Conservation (phyloP, 345 rosid species). For the Citropsis articulata region DNA sequence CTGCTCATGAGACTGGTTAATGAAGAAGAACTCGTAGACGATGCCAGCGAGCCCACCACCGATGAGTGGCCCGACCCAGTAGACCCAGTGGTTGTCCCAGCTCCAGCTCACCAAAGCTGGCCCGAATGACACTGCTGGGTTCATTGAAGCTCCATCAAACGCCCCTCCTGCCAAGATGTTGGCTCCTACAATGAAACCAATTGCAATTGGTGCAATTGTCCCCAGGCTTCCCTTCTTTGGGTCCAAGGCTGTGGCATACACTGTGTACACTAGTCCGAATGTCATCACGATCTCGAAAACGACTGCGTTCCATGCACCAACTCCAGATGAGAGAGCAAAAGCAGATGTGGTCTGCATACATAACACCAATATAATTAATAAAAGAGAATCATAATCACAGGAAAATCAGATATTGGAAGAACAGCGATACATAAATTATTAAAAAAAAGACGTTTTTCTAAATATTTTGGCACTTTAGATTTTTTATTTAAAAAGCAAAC, state of each 20-base stretch:
- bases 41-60: slow-evolving; percentile 89
- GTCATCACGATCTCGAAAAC: slow-evolving; percentile 97
- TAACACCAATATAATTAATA: too few species aligned
- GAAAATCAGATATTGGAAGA: too few species aligned
- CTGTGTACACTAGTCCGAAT: slow-evolving; percentile 84
- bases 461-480: neutral
- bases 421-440: too few species aligned
- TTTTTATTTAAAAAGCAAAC: neutral
- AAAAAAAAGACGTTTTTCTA: too few species aligned
- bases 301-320: slow-evolving; percentile 68
- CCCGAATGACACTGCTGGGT: slow-evolving; percentile 93
- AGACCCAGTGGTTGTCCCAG: slow-evolving; percentile 88
- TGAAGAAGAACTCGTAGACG: slow-evolving; percentile 69
- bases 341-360: slow-evolving; percentile 43
- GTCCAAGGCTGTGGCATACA: slow-evolving; percentile 87
- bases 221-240: slow-evolving; percentile 82
- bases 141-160: slow-evolving; percentile 94
- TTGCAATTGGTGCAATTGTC: slow-evolving; percentile 70
- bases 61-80: slow-evolving; percentile 88
- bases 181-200: slow-evolving; percentile 91
- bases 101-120: slow-evolving; percentile 93
- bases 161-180: slow-evolving; percentile 90
- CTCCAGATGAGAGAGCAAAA: slow-evolving; percentile 69
- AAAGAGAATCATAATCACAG: too few species aligned
- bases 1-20: slow-evolving; percentile 58